These are phyloP conservation scores for Podila clonocystis DNA, from an alignment of 192 early-diverging fungal species.

Conservation along the genomic window DNA sequence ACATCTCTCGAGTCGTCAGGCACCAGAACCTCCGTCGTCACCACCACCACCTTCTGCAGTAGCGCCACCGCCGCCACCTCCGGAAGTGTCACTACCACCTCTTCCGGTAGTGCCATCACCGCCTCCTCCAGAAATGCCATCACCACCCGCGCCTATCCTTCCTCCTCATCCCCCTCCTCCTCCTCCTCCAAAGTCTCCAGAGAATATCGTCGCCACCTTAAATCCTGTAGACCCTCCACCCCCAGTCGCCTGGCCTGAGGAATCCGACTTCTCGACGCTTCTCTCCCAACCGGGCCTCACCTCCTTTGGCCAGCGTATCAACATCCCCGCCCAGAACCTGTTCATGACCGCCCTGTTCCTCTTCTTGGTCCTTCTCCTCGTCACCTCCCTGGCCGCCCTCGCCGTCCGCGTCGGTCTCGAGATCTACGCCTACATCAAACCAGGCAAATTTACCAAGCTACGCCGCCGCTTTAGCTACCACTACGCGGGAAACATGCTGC, in stretches of 20 bases:
- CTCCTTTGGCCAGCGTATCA: constrained; percentile 32
- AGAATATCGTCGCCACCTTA: neutral
- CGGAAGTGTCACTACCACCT: neutral
- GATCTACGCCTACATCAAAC: constrained; percentile 17
- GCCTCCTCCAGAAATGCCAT: neutral
- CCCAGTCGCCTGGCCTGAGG: constrained; percentile 9
- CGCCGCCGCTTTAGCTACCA: constrained; percentile 23
- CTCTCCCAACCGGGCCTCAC: constrained; percentile 20
- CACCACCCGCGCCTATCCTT: neutral
- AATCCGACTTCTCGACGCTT: neutral
- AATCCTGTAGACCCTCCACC: neutral
- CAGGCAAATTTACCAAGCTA: constrained; percentile 41
- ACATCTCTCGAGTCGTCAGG: neutral
- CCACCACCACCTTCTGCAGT: neutral
- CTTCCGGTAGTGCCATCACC: neutral
- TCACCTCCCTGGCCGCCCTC: constrained; percentile 29
- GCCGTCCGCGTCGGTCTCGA: constrained; percentile 21
- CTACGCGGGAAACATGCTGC: constrained; percentile 42
- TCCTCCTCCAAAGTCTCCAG: neutral
- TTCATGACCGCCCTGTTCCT: constrained; percentile 48
- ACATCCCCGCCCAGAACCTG: constrained; percentile 47
- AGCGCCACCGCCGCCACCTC: neutral
- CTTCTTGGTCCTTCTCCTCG: constrained; percentile 30
- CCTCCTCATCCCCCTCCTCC: neutral
- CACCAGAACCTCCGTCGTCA: neutral